Percentiles rank a stretch among this genome's conserved stretches.
Evolutionary conservation across 768 basidiomycete genomes (phyloP).

Genomic region (Amyloporia xantha): DNA sequence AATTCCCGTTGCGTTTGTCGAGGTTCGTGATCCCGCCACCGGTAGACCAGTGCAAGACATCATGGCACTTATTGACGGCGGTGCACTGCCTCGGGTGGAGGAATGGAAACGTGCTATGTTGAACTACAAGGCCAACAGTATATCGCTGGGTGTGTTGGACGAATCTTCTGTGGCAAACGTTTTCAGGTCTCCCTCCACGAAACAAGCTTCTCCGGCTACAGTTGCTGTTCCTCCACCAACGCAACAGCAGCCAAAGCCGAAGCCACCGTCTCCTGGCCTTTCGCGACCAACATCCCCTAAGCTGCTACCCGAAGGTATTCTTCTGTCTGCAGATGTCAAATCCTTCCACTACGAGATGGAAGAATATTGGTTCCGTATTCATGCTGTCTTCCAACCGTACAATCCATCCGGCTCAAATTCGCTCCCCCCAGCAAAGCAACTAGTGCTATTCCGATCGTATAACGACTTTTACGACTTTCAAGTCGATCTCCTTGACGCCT

Average conservation of each 20-base stretch:
- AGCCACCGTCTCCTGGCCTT: constrained; percentile 12
- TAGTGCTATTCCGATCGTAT: constrained; percentile 91
- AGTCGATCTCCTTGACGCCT: constrained; percentile 75
- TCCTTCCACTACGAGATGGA: constrained; percentile 97
- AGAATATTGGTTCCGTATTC: constrained; percentile 95
- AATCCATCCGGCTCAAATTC: constrained; percentile 45
- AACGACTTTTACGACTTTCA: constrained; percentile 99
- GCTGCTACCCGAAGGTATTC: constrained; percentile 71
- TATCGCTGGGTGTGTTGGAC: constrained; percentile 90
- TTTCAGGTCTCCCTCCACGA: constrained; percentile 27
- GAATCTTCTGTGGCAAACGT: constrained; percentile 38
- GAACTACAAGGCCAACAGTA: constrained; percentile 93
- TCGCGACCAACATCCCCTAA: constrained; percentile 37
- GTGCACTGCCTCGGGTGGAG: constrained; percentile 92
- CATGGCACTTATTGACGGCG: constrained; percentile 72
- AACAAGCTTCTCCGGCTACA: constrained; percentile 9
- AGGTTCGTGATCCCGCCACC: constrained; percentile 89
- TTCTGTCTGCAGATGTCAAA: constrained; percentile 82
- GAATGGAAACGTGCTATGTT: constrained; percentile 97
- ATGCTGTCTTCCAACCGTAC: constrained; percentile 85
- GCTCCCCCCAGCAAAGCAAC: constrained; percentile 63
- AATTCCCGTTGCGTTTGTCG: constrained; percentile 95
- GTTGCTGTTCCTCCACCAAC: constrained; percentile 10
- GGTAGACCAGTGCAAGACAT: constrained; percentile 74
- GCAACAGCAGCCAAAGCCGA: constrained; percentile 17